These are phyloP conservation scores for Cicer chorassanicum DNA, from an alignment of 306 rosid species.

Conservation along the genomic window DNA sequence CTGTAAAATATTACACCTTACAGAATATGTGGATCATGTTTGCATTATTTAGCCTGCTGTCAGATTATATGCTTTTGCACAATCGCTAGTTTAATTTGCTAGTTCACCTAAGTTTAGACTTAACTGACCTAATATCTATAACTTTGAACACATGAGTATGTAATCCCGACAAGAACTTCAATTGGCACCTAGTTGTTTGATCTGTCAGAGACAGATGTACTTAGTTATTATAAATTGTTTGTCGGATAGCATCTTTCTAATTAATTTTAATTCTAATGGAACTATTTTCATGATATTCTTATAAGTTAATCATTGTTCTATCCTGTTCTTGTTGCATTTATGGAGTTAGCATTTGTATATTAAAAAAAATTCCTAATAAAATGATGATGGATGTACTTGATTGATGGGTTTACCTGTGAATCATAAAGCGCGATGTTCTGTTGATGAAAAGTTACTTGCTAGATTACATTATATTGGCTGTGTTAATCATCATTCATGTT, in stretches of 20 bases:
- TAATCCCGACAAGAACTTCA: conserved; percentile 6
- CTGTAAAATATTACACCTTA: neutral
- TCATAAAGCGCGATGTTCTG: neutral
- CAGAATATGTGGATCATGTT: conserved; percentile 4
- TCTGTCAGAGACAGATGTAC: neutral
- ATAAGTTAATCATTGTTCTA: neutral
- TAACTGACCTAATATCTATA: neutral
- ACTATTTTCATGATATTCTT: neutral
- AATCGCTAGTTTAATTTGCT: neutral
- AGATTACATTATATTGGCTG: neutral
- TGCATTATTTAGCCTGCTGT: conserved; percentile 6
- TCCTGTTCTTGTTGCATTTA: neutral
- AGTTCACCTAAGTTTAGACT: neutral
- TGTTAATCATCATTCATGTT: neutral
- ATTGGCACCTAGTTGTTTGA: neutral
- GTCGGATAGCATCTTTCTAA: neutral
- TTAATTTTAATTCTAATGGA: conserved; percentile 7
- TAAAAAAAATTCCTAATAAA: neutral
- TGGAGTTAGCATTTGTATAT: conserved; percentile 24
- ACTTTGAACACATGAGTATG: neutral
- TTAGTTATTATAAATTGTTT: conserved; percentile 4
- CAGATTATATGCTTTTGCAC: neutral
- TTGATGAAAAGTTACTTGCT: conserved; percentile 3
- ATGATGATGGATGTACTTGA: neutral
- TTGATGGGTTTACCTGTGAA: conserved; percentile 27